Percentiles rank a stretch among this genome's conserved stretches.
Evolutionary conservation across 257 asterid genomes (phyloP).

Genomic region (Solanum paucissectum): DNA sequence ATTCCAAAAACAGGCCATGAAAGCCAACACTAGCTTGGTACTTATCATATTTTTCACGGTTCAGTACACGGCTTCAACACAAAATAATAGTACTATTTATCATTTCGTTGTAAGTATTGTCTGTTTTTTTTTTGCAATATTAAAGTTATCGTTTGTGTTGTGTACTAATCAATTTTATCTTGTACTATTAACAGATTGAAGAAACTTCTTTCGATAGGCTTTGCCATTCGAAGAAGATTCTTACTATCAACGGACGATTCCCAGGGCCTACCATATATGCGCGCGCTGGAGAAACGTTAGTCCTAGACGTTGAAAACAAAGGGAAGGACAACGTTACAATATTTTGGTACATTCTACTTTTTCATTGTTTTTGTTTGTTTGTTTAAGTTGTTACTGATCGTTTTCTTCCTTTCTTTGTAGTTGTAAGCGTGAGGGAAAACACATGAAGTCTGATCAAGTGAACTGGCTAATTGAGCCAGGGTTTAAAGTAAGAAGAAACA

Average conservation of each 20-base stretch:
- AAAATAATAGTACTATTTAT: too few species aligned
- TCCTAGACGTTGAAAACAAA: too few species aligned
- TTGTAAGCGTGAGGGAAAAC: background rate
- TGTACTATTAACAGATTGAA: constrained; percentile 5
- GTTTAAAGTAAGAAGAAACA: constrained; percentile 16
- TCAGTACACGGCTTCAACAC: too few species aligned
- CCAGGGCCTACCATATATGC: background rate
- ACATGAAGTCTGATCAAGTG: background rate
- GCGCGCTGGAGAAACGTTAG: background rate
- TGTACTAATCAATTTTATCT: too few species aligned
- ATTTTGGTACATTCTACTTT: background rate
- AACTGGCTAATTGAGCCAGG: constrained; percentile 41
- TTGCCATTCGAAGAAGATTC: constrained; percentile 33
- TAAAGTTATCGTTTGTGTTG: too few species aligned
- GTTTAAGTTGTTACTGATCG: background rate
- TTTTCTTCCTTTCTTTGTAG: too few species aligned
- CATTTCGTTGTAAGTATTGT: too few species aligned
- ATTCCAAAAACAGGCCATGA: too few species aligned
- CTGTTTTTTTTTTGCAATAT: too few species aligned
- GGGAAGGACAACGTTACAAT: background rate
- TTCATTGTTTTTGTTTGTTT: too few species aligned
- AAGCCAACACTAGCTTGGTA: too few species aligned
- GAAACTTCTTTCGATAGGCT: constrained; percentile 25
- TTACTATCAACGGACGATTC: constrained; percentile 20
- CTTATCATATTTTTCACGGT: too few species aligned